phyloP scores from a whole-genome alignment of 2,329 filamentous ascomycete species.

The Paramyrothecium sp. region DNA sequence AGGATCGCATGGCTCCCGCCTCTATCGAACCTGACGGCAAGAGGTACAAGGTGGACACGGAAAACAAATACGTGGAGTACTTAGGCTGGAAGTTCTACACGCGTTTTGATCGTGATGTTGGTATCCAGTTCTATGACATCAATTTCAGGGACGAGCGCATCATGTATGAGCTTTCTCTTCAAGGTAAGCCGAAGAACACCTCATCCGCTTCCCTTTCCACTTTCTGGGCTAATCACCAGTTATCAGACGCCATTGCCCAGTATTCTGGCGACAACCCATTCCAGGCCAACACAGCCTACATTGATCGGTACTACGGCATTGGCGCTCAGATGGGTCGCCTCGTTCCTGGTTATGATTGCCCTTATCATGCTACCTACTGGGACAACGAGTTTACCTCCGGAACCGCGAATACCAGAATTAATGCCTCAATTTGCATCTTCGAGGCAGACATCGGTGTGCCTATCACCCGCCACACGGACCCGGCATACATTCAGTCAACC shows the following conservation, averaged over 20 bases:
- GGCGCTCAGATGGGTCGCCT: constrained; percentile 8
- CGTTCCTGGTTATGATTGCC: constrained; percentile 10
- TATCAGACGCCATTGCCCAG: constrained; percentile 8
- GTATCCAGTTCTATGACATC: constrained; percentile 10
- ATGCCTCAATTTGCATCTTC: constrained; percentile 9
- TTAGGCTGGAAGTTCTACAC: constrained; percentile 16
- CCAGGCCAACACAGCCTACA: constrained; percentile 7
- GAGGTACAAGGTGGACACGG: constrained; percentile 13
- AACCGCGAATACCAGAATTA: neutral
- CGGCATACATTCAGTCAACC: constrained; percentile 38
- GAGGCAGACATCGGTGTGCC: constrained; percentile 8
- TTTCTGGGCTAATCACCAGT: neutral
- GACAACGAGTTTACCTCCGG: constrained; percentile 7
- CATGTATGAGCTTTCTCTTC: constrained; percentile 10
- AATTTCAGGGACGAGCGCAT: constrained; percentile 10
- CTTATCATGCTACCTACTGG: constrained; percentile 11
- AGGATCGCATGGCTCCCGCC: constrained; percentile 12
- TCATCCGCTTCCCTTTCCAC: neutral
- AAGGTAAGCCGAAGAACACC: constrained; percentile 1
- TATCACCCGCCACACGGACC: constrained; percentile 34
- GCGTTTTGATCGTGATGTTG: constrained; percentile 7
- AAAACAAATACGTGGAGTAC: constrained; percentile 16
- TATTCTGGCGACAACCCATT: constrained; percentile 10
- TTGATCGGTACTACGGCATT: constrained; percentile 10
- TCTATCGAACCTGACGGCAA: constrained; percentile 12